Conservation (phyloP, 2,329 filamentous ascomycete genomes). For the Scleromitrula shiraiana region DNA sequence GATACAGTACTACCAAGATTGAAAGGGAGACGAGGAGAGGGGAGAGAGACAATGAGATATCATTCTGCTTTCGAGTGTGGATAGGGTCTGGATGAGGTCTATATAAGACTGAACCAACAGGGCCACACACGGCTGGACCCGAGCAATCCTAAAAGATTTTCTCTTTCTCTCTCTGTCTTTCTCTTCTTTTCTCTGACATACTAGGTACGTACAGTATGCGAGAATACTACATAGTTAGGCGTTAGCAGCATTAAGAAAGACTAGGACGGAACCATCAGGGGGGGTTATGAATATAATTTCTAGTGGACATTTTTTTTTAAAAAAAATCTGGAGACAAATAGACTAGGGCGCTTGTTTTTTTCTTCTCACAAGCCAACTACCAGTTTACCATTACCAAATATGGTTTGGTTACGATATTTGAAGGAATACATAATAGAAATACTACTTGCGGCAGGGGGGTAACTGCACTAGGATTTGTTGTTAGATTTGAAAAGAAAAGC, state of each 20-base stretch:
- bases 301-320: too few species aligned
- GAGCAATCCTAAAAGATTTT: too few species aligned
- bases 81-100: constrained; percentile 19
- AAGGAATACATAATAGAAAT: too few species aligned
- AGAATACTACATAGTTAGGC: constrained; percentile 17
- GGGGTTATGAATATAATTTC: too few species aligned
- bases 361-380: background rate
- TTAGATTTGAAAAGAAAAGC: too few species aligned
- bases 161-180: constrained; percentile 14
- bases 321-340: constrained; percentile 15
- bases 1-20: constrained; percentile 6
- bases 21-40: too few species aligned
- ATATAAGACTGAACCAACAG: constrained; percentile 21
- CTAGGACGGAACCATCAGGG: constrained; percentile 14
- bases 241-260: constrained; percentile 16
- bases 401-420: background rate
- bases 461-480: too few species aligned
- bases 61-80: constrained; percentile 15
- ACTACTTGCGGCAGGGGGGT: too few species aligned
- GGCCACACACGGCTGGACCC: constrained; percentile 20
- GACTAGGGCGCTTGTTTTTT: constrained; percentile 9
- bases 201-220: too few species aligned
- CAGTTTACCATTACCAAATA: background rate
- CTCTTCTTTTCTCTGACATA: background rate
- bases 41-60: constrained; percentile 21